Base-by-base conservation (phyloP, 2,329 filamentous ascomycete genomes). In the Dactylellina leptospora region DNA sequence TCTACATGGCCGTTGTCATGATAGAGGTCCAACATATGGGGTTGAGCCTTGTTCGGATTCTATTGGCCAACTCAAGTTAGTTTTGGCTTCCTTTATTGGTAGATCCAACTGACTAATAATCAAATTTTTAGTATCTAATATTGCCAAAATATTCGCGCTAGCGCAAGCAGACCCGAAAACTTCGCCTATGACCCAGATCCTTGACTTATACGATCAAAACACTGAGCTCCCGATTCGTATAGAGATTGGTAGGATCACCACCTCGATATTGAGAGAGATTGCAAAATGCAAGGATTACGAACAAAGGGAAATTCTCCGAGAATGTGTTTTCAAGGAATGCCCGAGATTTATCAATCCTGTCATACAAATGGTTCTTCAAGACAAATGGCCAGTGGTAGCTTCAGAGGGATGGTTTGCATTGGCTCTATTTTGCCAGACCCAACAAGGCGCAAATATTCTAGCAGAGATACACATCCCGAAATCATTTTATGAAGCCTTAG, bases 381-480 rank as follows among this genome's bases (percentile, higher is more conserved):
- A 80, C 3, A 80, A 82, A 64, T 83, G 82, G 80, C 81, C 82
- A 18, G 80, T 83, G 30, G 79, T 83, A 47, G 78, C 81, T 20
- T 82, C 81, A 51, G 82, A 84, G 75, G 82, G 82, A 1, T 82
- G 82, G 79, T 83, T 84, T 76, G 81, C 81, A 11, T 75, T 84
- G 25, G 82, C 82, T 3, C 70, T 84, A 45, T 82, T 83, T 79
- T 80, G 81, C 22, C 66, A 51, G 40, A 58, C 28, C 4, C 11
- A 20, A 18, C 30, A 62, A 23, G 58, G 66, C 11, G 66, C 66
- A 16, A 36, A 44, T 25, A 45, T 42, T 2, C 20, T 71, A 2
- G 51, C 33, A 1, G 36, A 22, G 10, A 6, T 58, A 18, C n/a
- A 18, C 3, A 33, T 71, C 44, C 30, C 58, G 8, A 40, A 58